Conservation (phyloP, 2,329 filamentous ascomycete species). For the Scytalidium sp. region DNA sequence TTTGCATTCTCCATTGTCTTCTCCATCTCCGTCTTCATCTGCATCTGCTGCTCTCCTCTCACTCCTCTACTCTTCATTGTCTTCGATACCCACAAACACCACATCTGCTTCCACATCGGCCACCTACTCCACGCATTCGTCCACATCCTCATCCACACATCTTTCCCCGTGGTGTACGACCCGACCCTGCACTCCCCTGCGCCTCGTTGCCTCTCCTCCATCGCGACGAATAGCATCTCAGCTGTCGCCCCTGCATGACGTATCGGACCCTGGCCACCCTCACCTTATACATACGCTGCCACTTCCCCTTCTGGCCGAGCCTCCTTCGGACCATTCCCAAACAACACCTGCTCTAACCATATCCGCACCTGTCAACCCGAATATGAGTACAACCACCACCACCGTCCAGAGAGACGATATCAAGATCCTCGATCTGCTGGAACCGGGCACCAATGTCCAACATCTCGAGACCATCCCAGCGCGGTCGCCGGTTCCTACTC, state of each 20-base stretch:
- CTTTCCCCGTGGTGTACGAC: background rate
- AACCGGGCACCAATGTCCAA: constrained; percentile 9
- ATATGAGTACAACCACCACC: background rate
- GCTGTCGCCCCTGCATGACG: background rate
- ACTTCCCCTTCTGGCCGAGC: background rate
- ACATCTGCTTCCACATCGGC: too few species aligned
- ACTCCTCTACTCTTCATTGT: too few species aligned
- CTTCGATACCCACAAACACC: too few species aligned
- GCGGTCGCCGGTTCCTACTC: constrained; percentile 10
- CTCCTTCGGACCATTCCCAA: background rate
- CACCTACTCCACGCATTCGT: too few species aligned
- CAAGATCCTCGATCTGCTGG: background rate
- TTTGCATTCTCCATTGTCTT: too few species aligned
- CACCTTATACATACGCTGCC: background rate
- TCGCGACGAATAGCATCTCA: too few species aligned
- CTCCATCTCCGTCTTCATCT: too few species aligned
- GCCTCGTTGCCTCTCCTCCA: background rate
- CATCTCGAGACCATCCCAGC: constrained; percentile 23
- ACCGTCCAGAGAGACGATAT: background rate
- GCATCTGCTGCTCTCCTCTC: too few species aligned
- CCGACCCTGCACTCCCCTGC: background rate
- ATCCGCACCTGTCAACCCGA: background rate
- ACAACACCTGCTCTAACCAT: background rate
- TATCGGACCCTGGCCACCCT: background rate
- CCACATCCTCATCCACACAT: too few species aligned